Base-by-base conservation (phyloP, 345 rosid genomes). In the Alliaria petiolata region DNA sequence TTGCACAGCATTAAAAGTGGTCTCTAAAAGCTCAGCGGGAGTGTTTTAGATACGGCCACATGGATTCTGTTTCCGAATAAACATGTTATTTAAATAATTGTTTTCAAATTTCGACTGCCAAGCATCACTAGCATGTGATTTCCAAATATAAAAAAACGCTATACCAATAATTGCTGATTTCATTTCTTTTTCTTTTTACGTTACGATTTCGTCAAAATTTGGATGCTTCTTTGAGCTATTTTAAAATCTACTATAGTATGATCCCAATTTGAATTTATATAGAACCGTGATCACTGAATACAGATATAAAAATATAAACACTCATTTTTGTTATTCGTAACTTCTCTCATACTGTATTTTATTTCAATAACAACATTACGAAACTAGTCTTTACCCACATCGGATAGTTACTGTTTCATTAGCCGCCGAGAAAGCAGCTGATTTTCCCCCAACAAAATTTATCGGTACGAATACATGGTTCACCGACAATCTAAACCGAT, bases 41-140 rank as follows among this genome's bases (percentile, higher is more conserved):
- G 56, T 74, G 73, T 53, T 67, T 52, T 35, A 60, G 69, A 61
- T 68, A 59, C 79, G 44, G 53, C 79, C 75, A 76, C 79, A 63
- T 69, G 70, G 75, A 69, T 46, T 63, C 39, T 76, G 61, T 69
- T 62, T 26, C 60, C 65, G 55, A 36, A 61, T 45, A 14, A 46
- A 38, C 45, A 44, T 53, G 11, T 16, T 67, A 40, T 59, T 66
- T 59, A 28, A 49, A 30, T 58, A 5, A 50, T 50, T 75, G 34
- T 51, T 68, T 75, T 44, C 52, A 45, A 67, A 43, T 67, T 74
- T 67, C 62, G 60, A 52, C 74, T 34, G 14, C 49, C 49, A 31
- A 51, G 56, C 73, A 75, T 67, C 67, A 54, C 20, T 40, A 38
- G 12, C 73, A 75, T 75, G 78, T 67, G 73, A 52, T 47, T 20